Conservation (phyloP, 2,329 filamentous ascomycete genomes). For the Allantophomopsis lycopodina region DNA sequence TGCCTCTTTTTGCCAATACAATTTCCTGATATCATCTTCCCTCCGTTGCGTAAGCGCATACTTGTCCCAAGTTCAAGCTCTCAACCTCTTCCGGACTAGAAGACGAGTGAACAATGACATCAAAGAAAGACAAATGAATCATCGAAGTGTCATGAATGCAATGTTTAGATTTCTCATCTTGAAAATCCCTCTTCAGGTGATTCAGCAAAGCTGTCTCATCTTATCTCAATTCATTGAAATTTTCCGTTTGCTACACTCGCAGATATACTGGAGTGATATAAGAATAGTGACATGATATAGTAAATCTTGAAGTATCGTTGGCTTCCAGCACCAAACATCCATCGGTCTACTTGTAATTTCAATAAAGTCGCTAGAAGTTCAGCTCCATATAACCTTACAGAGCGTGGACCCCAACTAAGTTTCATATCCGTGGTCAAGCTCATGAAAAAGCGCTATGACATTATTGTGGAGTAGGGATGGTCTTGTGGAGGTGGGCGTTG, state of each 20-base stretch:
- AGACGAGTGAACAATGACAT: conserved; percentile 69
- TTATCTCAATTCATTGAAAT: conserved; percentile 10
- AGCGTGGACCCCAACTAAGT: conserved; percentile 48
- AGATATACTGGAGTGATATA: conserved; percentile 12
- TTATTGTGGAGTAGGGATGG: conserved; percentile 71
- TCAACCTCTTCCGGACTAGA: conserved; percentile 53
- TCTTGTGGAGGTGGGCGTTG: conserved; percentile 60
- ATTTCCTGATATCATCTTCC: conserved; percentile 66
- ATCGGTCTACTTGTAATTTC: conserved; percentile 63
- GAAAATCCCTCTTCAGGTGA: conserved; percentile 59
- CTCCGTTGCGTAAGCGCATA: conserved; percentile 64
- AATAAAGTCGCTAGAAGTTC: conserved; percentile 55
- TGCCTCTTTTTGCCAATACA: conserved; percentile 65
- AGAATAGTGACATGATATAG: conserved; percentile 62
- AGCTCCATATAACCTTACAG: conserved; percentile 54
- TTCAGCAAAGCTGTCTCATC: conserved; percentile 50
- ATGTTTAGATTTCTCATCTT: conserved; percentile 71
- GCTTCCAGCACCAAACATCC: conserved; percentile 65
- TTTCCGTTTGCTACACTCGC: neutral
- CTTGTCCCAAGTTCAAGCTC: conserved; percentile 47
- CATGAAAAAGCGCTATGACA: conserved; percentile 71
- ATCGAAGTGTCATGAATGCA: conserved; percentile 61
- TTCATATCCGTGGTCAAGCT: conserved; percentile 59
- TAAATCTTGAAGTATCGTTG: conserved; percentile 48
- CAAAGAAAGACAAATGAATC: conserved; percentile 73